Evolutionary conservation across 1,284 basidiomycete genomes (phyloP).

Genomic region (Ceratobasidium sp.): DNA sequence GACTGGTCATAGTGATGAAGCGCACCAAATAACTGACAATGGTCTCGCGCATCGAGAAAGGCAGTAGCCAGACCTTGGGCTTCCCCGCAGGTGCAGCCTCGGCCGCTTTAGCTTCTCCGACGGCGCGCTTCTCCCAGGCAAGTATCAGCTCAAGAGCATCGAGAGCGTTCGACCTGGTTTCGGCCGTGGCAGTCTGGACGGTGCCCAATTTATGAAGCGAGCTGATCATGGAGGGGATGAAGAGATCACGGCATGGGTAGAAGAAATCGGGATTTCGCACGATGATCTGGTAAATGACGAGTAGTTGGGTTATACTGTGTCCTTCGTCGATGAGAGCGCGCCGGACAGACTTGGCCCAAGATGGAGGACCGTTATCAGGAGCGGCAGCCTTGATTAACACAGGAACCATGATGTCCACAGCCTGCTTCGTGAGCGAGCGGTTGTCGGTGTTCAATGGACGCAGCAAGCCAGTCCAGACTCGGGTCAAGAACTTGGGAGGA

Average conservation of each 20-base stretch:
- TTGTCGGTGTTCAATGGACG: constrained; percentile 75
- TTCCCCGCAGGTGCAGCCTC: constrained; percentile 20
- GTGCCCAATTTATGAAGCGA: constrained; percentile 85
- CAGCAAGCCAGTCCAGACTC: constrained; percentile 95
- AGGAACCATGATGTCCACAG: constrained; percentile 90
- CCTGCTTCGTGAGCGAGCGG: constrained; percentile 81
- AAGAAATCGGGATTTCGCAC: constrained; percentile 93
- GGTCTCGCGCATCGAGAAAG: constrained; percentile 83
- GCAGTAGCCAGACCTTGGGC: constrained; percentile 70
- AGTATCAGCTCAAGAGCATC: constrained; percentile 89
- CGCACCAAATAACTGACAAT: constrained; percentile 95
- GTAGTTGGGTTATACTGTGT: constrained; percentile 80
- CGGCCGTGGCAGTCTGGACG: constrained; percentile 65
- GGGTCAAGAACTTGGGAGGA: constrained; percentile 91
- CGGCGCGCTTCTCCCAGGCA: constrained; percentile 75
- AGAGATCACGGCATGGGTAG: constrained; percentile 92
- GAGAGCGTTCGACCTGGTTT: constrained; percentile 83
- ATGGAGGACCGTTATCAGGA: constrained; percentile 72
- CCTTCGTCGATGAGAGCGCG: constrained; percentile 92
- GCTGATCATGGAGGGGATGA: constrained; percentile 96
- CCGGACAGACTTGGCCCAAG: constrained; percentile 92
- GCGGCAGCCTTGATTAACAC: constrained; percentile 72
- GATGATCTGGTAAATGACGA: constrained; percentile 92
- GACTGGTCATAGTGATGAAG: constrained; percentile 71
- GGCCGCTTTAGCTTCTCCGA: constrained; percentile 58